Base-by-base conservation (phyloP, 805 yeast genomes). In the Candida hispaniensis region DNA sequence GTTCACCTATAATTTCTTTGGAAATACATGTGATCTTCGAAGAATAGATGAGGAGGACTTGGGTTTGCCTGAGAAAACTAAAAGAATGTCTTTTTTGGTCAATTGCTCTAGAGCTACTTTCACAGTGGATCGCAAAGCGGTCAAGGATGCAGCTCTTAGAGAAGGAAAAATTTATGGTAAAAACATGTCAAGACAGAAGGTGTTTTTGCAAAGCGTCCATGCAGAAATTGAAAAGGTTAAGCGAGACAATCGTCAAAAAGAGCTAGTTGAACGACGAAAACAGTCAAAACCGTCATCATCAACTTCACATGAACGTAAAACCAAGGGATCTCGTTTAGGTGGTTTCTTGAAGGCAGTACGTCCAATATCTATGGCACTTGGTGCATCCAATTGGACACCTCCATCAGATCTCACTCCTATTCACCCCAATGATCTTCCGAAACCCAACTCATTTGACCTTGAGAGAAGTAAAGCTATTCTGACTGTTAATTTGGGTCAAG, bases 1-100 rank as follows among this genome's bases (percentile, higher is more conserved):
- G 34, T 78, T 73, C 54, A 69, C 71, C 4, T 72, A 69, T 55
- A 73, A 76, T 48, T 61, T 77, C 41, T 60, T 78, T 20, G 59
- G 71, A 14, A 73, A 73, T 42, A 63, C 75, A 11, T 44, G 64
- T 27, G 71, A 65, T 38, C 51, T 71, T 6, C 28, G 56, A 54
- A 59, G 19, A 56, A 56, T 12, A 10, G 27, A 28, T 12, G 39
- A 35, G 29, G 32, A 20, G 34, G 44, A 44, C 19, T 34, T 39
- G 26, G 20, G 14, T 18, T 18, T 26, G 20, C 35, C 40, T n/a
- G 11, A 43, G 41, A 41, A 52, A 47, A 14, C 33, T 39, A 34
- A 44, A 46, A 24, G 42, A 50, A 25, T 49, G 36, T 41, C 51
- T 38, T 46, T 49, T 17, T 36, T 58, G n/a, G 40, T 58, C 12